These are phyloP conservation scores for Orbilia ellipsospora DNA, from an alignment of 2,329 filamentous ascomycete species.

Conservation along the genomic window DNA sequence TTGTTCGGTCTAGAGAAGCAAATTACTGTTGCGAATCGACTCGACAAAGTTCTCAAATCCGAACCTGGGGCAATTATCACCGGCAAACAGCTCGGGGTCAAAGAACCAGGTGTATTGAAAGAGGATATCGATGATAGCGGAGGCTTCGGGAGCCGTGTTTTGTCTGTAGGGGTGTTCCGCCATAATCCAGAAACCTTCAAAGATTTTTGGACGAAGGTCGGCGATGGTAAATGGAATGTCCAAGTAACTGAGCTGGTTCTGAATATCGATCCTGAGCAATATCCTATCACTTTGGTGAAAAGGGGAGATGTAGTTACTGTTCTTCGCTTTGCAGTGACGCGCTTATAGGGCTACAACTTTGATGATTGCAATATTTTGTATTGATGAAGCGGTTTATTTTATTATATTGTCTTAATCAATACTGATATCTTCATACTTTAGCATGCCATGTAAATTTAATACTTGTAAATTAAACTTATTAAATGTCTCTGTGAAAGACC, in stretches of 20 bases:
- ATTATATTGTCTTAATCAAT: too few relatives aligned
- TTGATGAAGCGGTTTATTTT: too few relatives aligned
- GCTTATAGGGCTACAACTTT: not conserved
- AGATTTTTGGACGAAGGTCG: not conserved
- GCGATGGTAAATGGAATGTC: conserved; percentile 6
- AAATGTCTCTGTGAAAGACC: too few relatives aligned
- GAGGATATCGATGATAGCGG: not conserved
- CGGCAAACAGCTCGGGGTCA: not conserved
- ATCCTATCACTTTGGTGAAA: not conserved
- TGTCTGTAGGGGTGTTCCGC: conserved; percentile 1
- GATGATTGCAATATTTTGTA: too few relatives aligned
- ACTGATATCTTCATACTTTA: too few relatives aligned
- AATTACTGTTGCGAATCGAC: not conserved
- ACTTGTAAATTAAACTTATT: too few relatives aligned
- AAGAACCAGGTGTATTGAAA: not conserved
- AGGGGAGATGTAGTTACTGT: not conserved
- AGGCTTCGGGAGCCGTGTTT: not conserved
- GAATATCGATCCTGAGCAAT: conserved; percentile 4
- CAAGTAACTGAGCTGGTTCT: not conserved
- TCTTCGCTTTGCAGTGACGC: conserved; percentile 2
- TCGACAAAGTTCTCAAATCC: conserved; percentile 4
- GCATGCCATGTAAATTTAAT: too few relatives aligned
- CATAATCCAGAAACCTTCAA: conserved; percentile 7
- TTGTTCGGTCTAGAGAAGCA: conserved; percentile 6
- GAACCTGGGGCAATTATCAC: conserved; percentile 5